A percentile compares a stretch with the other conserved stretches of the same genome.
Conservation (phyloP, 108 stramenopile genomes). For the Cyclotella atomus region DNA sequence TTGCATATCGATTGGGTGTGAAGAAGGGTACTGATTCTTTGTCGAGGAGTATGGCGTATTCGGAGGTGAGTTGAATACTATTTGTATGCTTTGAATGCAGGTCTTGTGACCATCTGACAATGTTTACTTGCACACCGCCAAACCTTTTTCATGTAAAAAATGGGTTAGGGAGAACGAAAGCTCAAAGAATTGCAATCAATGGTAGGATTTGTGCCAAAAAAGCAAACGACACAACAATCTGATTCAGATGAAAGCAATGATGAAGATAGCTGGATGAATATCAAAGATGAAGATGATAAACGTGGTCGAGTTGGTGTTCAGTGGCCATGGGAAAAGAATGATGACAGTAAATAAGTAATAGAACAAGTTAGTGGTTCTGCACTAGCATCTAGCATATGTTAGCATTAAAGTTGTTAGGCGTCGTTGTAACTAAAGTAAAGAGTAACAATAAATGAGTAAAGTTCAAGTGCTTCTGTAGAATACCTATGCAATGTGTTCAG, state of each 20-base stretch:
- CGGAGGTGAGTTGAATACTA: slow-evolving; percentile 43
- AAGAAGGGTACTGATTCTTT: slow-evolving; percentile 56
- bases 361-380: too few relatives aligned
- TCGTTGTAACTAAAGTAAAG: too few relatives aligned
- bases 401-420: too few relatives aligned
- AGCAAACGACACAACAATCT: slow-evolving; percentile 3
- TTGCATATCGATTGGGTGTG: slow-evolving; percentile 35
- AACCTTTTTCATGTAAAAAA: too few relatives aligned
- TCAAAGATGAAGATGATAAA: slow-evolving; percentile 69
- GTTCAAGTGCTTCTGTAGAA: too few relatives aligned
- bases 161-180: slow-evolving; percentile 64
- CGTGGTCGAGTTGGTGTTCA: slow-evolving; percentile 76
- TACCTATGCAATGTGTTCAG: too few relatives aligned
- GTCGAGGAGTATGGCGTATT: slow-evolving; percentile 51
- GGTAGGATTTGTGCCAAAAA: slow-evolving; percentile 47
- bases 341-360: too few relatives aligned
- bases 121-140: not conserved
- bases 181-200: slow-evolving; percentile 59
- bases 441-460: too few relatives aligned
- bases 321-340: slow-evolving; percentile 72
- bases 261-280: slow-evolving; percentile 78
- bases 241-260: slow-evolving; percentile 34
- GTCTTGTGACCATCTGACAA: not conserved
- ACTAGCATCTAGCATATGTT: too few relatives aligned
- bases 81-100: not conserved